Evolutionary conservation across 352 stramenopile species (phyloP).

Genomic region (Globisporangium okanoganense): DNA sequence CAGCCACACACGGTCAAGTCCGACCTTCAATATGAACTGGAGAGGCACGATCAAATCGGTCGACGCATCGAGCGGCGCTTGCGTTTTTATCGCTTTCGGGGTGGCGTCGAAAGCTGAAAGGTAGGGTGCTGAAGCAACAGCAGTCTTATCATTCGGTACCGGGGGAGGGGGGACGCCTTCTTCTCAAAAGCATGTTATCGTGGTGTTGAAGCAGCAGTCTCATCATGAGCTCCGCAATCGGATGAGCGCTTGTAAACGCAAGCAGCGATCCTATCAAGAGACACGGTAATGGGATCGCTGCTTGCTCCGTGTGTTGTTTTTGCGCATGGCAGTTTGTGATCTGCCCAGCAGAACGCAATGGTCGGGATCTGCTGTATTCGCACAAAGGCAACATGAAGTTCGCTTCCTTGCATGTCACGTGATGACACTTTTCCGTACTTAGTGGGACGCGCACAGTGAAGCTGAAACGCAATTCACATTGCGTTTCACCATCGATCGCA

Average conservation of each 20-base stretch:
- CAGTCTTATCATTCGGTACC: too few species aligned
- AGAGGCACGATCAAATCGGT: too few species aligned
- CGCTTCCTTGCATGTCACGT: constrained; percentile 8
- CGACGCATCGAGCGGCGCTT: neutral
- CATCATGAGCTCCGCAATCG: constrained; percentile 4
- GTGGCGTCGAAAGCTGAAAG: too few species aligned
- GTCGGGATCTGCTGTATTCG: neutral
- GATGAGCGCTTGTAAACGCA: neutral
- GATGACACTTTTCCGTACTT: constrained; percentile 8
- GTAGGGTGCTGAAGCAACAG: too few species aligned
- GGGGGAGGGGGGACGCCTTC: too few species aligned
- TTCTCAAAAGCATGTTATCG: neutral
- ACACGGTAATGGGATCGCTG: too few species aligned
- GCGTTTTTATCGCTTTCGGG: constrained; percentile 3
- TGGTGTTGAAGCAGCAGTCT: neutral
- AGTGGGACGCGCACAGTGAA: neutral
- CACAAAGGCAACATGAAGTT: neutral
- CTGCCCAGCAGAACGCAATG: neutral
- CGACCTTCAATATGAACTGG: too few species aligned
- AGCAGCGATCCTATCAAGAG: neutral
- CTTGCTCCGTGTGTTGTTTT: neutral
- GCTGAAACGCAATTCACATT: constrained; percentile 13
- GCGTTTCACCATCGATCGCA: constrained; percentile 1
- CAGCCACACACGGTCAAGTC: too few species aligned
- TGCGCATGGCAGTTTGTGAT: neutral